phyloP scores from a whole-genome alignment of 202 grass and related monocot genomes.

The Musa balbisiana region DNA sequence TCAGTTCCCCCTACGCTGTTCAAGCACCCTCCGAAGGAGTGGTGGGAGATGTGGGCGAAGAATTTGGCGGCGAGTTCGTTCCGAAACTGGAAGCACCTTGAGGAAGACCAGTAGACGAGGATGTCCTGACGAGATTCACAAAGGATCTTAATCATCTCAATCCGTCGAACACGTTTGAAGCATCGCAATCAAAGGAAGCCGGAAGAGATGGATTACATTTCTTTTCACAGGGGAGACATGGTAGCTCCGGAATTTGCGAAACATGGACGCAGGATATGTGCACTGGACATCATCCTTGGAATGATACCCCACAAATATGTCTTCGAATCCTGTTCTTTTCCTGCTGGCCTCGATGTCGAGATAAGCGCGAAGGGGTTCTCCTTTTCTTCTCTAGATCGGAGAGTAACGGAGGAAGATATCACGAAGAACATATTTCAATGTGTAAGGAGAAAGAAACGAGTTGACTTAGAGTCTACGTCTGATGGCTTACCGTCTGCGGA shows the following conservation, averaged over 20 bases:
- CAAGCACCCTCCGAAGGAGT: slow-evolving; percentile 86
- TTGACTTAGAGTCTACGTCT: background rate
- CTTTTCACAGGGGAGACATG: slow-evolving; percentile 51
- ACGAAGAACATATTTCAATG: no score
- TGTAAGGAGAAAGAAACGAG: background rate
- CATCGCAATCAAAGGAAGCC: slow-evolving; percentile 8
- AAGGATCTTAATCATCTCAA: no score
- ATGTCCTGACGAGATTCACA: slow-evolving; percentile 34
- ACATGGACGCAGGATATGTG: slow-evolving; percentile 80
- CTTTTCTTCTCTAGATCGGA: slow-evolving; percentile 25
- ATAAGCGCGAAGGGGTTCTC: slow-evolving; percentile 39
- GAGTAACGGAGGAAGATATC: no score
- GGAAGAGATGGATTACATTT: slow-evolving; percentile 37
- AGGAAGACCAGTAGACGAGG: slow-evolving; percentile 96
- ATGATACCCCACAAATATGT: slow-evolving; percentile 48
- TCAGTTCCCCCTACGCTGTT: slow-evolving; percentile 83
- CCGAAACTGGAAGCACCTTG: slow-evolving; percentile 68
- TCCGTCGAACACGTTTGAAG: no score
- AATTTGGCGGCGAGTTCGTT: slow-evolving; percentile 63
- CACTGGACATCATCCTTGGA: slow-evolving; percentile 50
- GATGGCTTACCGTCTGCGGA: slow-evolving; percentile 19
- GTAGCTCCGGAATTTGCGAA: slow-evolving; percentile 62
- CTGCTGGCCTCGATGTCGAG: slow-evolving; percentile 35
- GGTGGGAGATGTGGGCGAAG: slow-evolving; percentile 55
- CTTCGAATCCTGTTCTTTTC: slow-evolving; percentile 26